A percentile compares a stretch with the other conserved stretches of the same genome.
Conservation (phyloP, 148 eudicot genomes). For the Arbutus unedo region DNA sequence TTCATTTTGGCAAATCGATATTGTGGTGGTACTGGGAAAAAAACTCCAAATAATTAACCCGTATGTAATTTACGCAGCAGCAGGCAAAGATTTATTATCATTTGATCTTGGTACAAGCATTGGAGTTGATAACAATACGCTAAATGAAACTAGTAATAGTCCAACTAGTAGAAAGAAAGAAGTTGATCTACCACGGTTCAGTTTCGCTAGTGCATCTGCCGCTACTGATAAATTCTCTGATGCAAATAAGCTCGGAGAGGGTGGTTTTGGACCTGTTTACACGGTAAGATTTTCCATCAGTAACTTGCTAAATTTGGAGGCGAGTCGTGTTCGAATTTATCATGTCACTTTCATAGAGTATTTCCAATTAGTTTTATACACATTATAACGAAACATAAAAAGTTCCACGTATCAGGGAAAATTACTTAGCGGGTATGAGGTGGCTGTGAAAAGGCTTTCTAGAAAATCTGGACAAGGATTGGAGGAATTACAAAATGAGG, state of each 20-base stretch:
- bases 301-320: not conserved
- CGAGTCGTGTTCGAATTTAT: not conserved
- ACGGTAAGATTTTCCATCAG: not conserved
- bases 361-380: too few species aligned
- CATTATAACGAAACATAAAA: not conserved
- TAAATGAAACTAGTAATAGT: not conserved
- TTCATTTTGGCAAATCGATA: not conserved
- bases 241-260: conserved; percentile 10
- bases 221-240: not conserved
- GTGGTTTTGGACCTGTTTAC: conserved; percentile 14
- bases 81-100: not conserved
- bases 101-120: not conserved
- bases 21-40: not conserved
- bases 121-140: not conserved
- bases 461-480: not conserved
- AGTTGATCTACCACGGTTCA: not conserved
- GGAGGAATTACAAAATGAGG: conserved; percentile 6
- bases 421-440: not conserved
- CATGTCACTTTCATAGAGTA: not conserved
- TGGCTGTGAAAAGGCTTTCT: conserved; percentile 9
- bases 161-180: not conserved
- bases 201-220: not conserved
- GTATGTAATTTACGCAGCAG: not conserved
- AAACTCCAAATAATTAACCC: not conserved
- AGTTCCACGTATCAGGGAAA: not conserved